Evolutionary conservation across 208 protist genomes (phyloP).

Genomic region (Acanthamoeba rhysodes): DNA sequence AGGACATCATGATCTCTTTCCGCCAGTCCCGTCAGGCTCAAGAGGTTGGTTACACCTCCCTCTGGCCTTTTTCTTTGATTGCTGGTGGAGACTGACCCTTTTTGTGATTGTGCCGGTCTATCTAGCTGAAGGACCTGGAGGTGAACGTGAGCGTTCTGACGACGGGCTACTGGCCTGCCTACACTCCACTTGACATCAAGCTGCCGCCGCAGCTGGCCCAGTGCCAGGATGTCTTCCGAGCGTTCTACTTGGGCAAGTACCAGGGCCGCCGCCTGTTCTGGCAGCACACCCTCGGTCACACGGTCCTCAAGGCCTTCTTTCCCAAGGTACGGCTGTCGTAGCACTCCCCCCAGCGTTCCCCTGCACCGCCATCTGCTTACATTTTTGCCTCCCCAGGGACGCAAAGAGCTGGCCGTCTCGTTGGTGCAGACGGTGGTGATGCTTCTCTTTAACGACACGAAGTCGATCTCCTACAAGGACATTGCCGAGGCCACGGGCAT

Average conservation of each 20-base stretch:
- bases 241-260: constrained; percentile 93
- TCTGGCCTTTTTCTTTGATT: neutral
- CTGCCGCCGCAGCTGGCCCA: constrained; percentile 86
- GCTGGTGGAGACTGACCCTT: neutral
- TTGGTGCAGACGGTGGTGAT: constrained; percentile 95
- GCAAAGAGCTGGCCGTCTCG: constrained; percentile 94
- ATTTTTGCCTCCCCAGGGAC: constrained; percentile 65
- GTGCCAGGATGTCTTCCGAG: constrained; percentile 88
- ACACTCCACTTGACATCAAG: constrained; percentile 77
- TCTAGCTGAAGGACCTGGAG: constrained; percentile 79
- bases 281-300: constrained; percentile 93
- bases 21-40: constrained; percentile 29
- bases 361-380: neutral
- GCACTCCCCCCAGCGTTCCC: neutral
- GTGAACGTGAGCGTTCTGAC: constrained; percentile 95
- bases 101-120: neutral
- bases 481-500: constrained; percentile 90
- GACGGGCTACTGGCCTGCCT: constrained; percentile 94
- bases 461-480: constrained; percentile 86
- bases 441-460: constrained; percentile 93
- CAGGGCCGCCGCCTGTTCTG: constrained; percentile 92
- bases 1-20: constrained; percentile 86
- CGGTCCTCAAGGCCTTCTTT: constrained; percentile 89
- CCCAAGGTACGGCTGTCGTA: constrained; percentile 47
- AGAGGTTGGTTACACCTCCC: neutral